Percentiles rank a stretch among this genome's conserved stretches.
Evolutionary conservation across 2,329 filamentous ascomycete species (phyloP).

Genomic region (Allantophomopsis lycopodina): DNA sequence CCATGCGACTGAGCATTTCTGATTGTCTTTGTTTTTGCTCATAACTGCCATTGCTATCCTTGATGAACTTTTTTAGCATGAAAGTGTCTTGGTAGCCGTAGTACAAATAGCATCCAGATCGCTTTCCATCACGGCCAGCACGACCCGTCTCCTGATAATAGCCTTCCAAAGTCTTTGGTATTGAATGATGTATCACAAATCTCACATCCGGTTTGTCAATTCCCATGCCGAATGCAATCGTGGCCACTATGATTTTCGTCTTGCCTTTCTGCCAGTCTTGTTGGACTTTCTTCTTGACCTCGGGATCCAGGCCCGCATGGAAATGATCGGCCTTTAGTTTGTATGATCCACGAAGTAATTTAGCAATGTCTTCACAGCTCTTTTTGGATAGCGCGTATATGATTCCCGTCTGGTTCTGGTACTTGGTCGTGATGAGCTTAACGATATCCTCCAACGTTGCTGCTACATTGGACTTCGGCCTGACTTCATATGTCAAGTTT

Average conservation of each 20-base stretch:
- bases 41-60: conserved; percentile 59
- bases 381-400: conserved; percentile 85
- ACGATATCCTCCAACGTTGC: conserved; percentile 37
- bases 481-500: conserved; percentile 82
- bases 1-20: conserved; percentile 73
- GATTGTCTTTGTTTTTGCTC: conserved; percentile 77
- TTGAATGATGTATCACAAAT: conserved; percentile 85
- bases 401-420: conserved; percentile 67
- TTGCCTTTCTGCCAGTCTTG: conserved; percentile 68
- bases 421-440: conserved; percentile 55
- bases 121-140: conserved; percentile 79
- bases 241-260: conserved; percentile 86
- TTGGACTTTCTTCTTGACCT: conserved; percentile 60
- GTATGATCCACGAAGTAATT: conserved; percentile 43
- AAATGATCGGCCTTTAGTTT: conserved; percentile 71
- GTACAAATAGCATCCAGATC: conserved; percentile 81
- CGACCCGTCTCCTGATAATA: conserved; percentile 98
- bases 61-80: conserved; percentile 67
- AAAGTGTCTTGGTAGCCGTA: conserved; percentile 70
- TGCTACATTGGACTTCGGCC: conserved; percentile 51
- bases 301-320: conserved; percentile 62
- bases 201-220: conserved; percentile 96
- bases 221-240: conserved; percentile 99
- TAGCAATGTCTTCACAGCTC: conserved; percentile 67
- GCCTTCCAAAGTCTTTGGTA: conserved; percentile 91